Evolutionary conservation across 306 rosid species (phyloP).

Genomic region (Datisca glomerata): DNA sequence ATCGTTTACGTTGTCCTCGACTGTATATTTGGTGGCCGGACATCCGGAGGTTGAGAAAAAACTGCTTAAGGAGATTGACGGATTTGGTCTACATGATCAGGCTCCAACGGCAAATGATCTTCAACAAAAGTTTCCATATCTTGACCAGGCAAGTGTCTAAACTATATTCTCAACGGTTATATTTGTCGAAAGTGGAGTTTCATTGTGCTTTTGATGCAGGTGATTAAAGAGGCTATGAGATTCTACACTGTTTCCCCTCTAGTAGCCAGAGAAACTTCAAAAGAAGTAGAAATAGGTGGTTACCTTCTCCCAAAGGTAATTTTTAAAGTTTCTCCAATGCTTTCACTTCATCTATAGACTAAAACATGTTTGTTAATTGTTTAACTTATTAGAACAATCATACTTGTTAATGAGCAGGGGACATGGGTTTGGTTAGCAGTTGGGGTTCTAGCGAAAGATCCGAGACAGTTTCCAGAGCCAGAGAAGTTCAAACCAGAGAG

Average conservation of each 20-base stretch:
- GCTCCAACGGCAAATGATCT: constrained; percentile 62
- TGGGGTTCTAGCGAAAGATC: constrained; percentile 87
- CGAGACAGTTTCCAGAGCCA: constrained; percentile 77
- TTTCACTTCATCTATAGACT: neutral
- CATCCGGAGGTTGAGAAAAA: constrained; percentile 71
- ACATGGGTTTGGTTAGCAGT: constrained; percentile 95
- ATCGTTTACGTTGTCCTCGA: constrained; percentile 62
- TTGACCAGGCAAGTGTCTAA: constrained; percentile 49
- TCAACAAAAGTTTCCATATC: constrained; percentile 61
- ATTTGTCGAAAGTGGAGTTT: neutral
- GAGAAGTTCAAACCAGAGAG: constrained; percentile 87
- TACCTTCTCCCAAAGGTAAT: constrained; percentile 85
- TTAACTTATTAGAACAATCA: neutral
- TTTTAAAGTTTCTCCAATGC: neutral
- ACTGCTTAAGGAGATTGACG: constrained; percentile 63
- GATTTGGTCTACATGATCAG: constrained; percentile 37
- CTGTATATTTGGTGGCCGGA: constrained; percentile 68
- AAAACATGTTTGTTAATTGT: neutral
- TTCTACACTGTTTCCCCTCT: constrained; percentile 68
- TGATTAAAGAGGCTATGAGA: constrained; percentile 86
- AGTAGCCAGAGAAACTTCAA: constrained; percentile 86
- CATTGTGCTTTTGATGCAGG: constrained; percentile 30
- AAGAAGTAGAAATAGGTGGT: constrained; percentile 73
- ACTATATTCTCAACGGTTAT: neutral
- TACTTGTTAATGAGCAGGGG: constrained; percentile 37